phyloP scores from a whole-genome alignment of 108 stramenopile species.

The Nitzschia sp. region DNA sequence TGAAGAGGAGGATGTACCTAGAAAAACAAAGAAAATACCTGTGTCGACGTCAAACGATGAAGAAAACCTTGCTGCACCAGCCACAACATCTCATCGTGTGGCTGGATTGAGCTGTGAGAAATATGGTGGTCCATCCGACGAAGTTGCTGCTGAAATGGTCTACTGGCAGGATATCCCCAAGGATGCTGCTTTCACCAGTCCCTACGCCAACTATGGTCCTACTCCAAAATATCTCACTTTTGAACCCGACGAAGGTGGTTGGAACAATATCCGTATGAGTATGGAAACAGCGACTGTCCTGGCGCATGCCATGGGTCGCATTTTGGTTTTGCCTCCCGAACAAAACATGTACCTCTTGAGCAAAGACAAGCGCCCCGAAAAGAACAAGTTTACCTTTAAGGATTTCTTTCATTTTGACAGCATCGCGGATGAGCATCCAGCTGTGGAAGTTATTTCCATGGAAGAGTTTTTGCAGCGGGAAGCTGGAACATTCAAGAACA shows the following conservation, averaged over 20 bases:
- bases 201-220: constrained; percentile 32
- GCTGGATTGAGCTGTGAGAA: constrained; percentile 43
- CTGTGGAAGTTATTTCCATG: constrained; percentile 78
- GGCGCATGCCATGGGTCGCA: constrained; percentile 88
- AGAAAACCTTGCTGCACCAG: background rate
- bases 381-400: constrained; percentile 62
- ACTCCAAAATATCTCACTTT: constrained; percentile 77
- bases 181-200: constrained; percentile 59
- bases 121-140: constrained; percentile 44
- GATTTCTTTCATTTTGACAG: constrained; percentile 81
- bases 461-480: constrained; percentile 80
- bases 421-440: constrained; percentile 63
- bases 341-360: constrained; percentile 58
- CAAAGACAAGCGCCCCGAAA: constrained; percentile 34
- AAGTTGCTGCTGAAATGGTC: constrained; percentile 67
- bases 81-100: constrained; percentile 6
- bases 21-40: background rate
- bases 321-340: constrained; percentile 85
- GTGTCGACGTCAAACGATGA: background rate
- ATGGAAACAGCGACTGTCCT: constrained; percentile 85
- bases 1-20: background rate
- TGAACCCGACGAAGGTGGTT: constrained; percentile 90
- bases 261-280: constrained; percentile 94
- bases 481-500: constrained; percentile 45
- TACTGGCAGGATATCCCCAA: constrained; percentile 79